Conservation (phyloP, 768 basidiomycete species). For the Mrakia frigida region DNA sequence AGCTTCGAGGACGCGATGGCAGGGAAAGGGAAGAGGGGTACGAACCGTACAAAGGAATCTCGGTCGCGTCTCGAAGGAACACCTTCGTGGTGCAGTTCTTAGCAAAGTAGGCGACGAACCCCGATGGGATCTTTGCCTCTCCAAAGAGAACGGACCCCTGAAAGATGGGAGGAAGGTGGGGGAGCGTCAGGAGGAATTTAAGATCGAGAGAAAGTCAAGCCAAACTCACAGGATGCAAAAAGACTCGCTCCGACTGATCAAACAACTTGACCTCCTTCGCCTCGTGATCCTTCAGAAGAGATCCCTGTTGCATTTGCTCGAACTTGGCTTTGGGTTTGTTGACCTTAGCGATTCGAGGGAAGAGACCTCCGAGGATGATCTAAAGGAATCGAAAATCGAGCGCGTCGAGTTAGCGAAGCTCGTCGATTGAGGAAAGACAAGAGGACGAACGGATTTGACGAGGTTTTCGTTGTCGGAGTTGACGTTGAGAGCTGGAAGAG, state of each 20-base stretch:
- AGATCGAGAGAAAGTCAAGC: neutral
- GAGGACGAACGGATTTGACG: slow-evolving; percentile 53
- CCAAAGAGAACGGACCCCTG: slow-evolving; percentile 75
- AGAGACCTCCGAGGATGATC: slow-evolving; percentile 77
- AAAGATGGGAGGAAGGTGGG: neutral
- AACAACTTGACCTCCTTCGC: slow-evolving; percentile 79
- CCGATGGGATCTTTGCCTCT: slow-evolving; percentile 64
- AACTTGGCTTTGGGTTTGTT: slow-evolving; percentile 66
- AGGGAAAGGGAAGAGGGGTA: neutral
- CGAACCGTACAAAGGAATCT: slow-evolving; percentile 50
- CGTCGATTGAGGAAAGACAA: neutral
- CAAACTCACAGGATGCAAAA: slow-evolving; percentile 36
- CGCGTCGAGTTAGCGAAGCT: no score
- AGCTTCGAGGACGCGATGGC: neutral
- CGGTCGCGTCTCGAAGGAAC: slow-evolving; percentile 79
- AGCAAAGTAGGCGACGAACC: slow-evolving; percentile 77
- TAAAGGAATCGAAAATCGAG: neutral
- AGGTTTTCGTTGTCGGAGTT: slow-evolving; percentile 66
- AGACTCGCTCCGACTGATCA: slow-evolving; percentile 54
- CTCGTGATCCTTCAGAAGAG: slow-evolving; percentile 74
- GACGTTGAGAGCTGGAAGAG: slow-evolving; percentile 18
- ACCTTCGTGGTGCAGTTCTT: slow-evolving; percentile 73
- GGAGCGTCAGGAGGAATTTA: neutral
- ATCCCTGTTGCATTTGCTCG: slow-evolving; percentile 75
- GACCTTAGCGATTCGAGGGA: slow-evolving; percentile 63